Percentiles rank a stretch among this genome's conserved stretches.
These are phyloP conservation scores for Diaporthe sp. DNA, from an alignment of 2,329 filamentous ascomycete species.

Conservation along the genomic window DNA sequence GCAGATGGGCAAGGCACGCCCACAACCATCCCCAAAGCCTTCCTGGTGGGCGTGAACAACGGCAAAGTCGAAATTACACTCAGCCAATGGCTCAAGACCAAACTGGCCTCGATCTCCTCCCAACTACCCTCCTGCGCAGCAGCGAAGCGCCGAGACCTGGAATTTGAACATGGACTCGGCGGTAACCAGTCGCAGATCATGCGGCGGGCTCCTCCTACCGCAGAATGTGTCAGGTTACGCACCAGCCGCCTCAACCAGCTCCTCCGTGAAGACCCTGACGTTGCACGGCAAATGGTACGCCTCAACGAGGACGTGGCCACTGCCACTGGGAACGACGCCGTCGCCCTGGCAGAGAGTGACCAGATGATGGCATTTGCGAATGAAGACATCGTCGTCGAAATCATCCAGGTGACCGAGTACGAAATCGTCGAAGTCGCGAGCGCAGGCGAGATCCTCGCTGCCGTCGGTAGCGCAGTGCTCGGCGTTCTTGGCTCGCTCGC, in stretches of 20 bases:
- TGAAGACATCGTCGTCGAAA: conserved; percentile 9
- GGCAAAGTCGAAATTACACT: conserved; percentile 14
- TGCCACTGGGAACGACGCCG: conserved; percentile 13
- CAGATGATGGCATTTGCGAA: conserved; percentile 19
- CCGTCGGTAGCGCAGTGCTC: conserved; percentile 12
- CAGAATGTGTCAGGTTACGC: conserved; percentile 8
- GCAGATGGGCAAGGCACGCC: conserved; percentile 5
- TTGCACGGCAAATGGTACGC: conserved; percentile 21
- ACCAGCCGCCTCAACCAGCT: conserved; percentile 14
- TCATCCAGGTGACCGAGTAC: conserved; percentile 5
- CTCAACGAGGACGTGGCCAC: conserved; percentile 15
- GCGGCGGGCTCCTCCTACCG: conserved; percentile 14
- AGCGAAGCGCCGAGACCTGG: conserved; percentile 9
- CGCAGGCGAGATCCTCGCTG: conserved; percentile 20
- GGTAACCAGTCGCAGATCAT: conserved; percentile 9
- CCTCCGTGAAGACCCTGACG: conserved; percentile 20
- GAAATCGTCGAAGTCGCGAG: conserved; percentile 6
- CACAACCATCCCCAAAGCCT: conserved; percentile 17
- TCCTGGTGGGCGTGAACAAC: not conserved
- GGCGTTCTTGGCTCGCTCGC: conserved; percentile 17
- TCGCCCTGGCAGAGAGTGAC: conserved; percentile 14
- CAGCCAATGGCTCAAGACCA: conserved; percentile 20
- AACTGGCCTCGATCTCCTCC: conserved; percentile 12
- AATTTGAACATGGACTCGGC: not conserved
- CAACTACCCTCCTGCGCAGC: conserved; percentile 8